A percentile compares a stretch with the other conserved stretches of the same genome.
Evolutionary conservation across 2,329 filamentous ascomycete species (phyloP).

Genomic region (Tricladium varicosporioides): DNA sequence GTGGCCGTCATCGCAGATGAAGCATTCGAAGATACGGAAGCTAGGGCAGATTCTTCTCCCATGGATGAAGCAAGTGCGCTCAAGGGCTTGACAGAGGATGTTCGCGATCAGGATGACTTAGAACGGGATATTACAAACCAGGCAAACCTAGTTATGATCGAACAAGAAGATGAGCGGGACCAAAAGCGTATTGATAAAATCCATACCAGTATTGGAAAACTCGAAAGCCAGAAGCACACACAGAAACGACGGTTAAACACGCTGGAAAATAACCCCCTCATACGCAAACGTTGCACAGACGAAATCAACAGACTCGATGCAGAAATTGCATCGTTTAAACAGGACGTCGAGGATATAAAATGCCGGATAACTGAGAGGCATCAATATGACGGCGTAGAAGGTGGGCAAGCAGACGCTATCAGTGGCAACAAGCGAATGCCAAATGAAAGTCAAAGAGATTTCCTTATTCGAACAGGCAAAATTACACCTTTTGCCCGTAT

Average conservation of each 20-base stretch:
- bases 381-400: constrained; percentile 46
- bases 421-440: constrained; percentile 61
- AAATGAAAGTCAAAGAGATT: constrained; percentile 83
- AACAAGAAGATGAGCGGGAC: constrained; percentile 62
- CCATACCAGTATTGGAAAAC: constrained; percentile 51
- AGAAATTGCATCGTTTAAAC: constrained; percentile 49
- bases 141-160: constrained; percentile 57
- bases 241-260: constrained; percentile 55
- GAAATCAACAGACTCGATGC: constrained; percentile 31
- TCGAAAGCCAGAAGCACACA: constrained; percentile 63
- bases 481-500: constrained; percentile 88
- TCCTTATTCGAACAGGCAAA: constrained; percentile 91
- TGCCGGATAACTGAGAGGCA: constrained; percentile 76
- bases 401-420: constrained; percentile 42
- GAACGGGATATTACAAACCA: constrained; percentile 78
- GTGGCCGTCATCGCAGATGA: constrained; percentile 23
- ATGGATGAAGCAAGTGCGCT: constrained; percentile 40
- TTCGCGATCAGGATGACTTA: constrained; percentile 84
- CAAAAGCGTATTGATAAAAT: constrained; percentile 61
- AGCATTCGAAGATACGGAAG: constrained; percentile 13
- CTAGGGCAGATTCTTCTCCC: constrained; percentile 7
- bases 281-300: constrained; percentile 42
- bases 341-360: constrained; percentile 78
- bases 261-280: constrained; percentile 49
- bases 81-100: constrained; percentile 61